Evolutionary conservation across 2,329 filamentous ascomycete species (phyloP).

Genomic region (Pseudogymnoascus sp.): DNA sequence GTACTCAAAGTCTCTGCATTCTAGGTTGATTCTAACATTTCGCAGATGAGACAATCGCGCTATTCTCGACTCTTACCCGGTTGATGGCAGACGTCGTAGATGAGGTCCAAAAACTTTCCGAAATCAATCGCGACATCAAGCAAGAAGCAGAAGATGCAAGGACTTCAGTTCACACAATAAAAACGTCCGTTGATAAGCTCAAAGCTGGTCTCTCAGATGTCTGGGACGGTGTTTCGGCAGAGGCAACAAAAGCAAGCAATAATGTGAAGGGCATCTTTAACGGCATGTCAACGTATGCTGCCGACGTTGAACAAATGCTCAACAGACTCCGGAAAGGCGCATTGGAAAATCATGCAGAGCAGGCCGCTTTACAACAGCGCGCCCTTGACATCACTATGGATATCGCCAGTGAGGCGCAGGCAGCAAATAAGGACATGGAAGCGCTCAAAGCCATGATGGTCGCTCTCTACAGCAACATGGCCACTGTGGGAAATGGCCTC

Average conservation of each 20-base stretch:
- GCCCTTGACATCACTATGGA: not conserved
- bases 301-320: not conserved
- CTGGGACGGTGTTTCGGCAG: not conserved
- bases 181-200: slow-evolving; percentile 1
- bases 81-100: slow-evolving; percentile 6
- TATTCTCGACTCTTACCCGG: slow-evolving; percentile 4
- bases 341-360: not conserved
- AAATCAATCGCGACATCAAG: not conserved
- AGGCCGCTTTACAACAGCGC: not conserved
- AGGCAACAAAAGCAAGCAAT: slow-evolving; percentile 2
- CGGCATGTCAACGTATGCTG: slow-evolving; percentile 1
- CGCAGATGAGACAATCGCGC: slow-evolving; percentile 25
- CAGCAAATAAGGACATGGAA: slow-evolving; percentile 6
- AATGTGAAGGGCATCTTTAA: not conserved
- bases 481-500: not conserved
- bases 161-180: not conserved
- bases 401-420: not conserved
- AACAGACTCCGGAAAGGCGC: not conserved
- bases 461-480: not conserved
- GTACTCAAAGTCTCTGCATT: not conserved
- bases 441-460: not conserved
- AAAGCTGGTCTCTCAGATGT: slow-evolving; percentile 7
- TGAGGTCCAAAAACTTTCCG: not conserved
- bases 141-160: not conserved
- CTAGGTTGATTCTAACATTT: slow-evolving; percentile 14